phyloP scores from a whole-genome alignment of 106 monocot genomes.

The Dendrobium huoshanense region DNA sequence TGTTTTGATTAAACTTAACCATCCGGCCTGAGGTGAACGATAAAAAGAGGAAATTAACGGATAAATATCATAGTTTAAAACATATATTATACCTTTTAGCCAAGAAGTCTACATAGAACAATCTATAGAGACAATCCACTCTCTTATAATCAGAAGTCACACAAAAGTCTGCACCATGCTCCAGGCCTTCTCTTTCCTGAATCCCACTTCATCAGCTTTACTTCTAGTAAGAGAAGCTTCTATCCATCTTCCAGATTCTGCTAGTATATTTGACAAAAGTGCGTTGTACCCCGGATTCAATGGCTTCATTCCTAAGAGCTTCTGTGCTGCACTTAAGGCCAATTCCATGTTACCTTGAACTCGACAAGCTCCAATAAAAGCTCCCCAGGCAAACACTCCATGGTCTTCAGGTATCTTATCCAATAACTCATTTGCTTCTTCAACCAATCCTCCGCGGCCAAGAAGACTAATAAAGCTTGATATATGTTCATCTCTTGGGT shows the following conservation, averaged over 20 bases:
- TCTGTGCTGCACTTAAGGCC: slow-evolving; percentile 20
- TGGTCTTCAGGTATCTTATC: slow-evolving; percentile 17
- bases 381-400: slow-evolving; percentile 37
- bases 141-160: too few species aligned
- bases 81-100: too few species aligned
- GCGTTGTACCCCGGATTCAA: slow-evolving; percentile 26
- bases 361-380: slow-evolving; percentile 42
- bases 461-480: slow-evolving; percentile 40
- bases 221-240: slow-evolving; percentile 34
- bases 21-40: too few species aligned
- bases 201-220: slow-evolving; percentile 13
- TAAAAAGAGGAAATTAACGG: too few species aligned
- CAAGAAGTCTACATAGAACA: too few species aligned
- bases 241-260: slow-evolving; percentile 36
- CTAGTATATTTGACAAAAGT: slow-evolving; percentile 30
- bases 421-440: slow-evolving; percentile 32
- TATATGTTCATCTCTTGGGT: slow-evolving; percentile 26
- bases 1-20: too few species aligned
- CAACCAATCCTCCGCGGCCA: slow-evolving; percentile 33
- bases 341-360: slow-evolving; percentile 27
- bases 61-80: too few species aligned
- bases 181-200: slow-evolving; percentile 21
- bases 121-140: too few species aligned
- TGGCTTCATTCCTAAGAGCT: slow-evolving; percentile 26
- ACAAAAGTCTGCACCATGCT: slow-evolving; percentile 25